A percentile compares a stretch with the other conserved stretches of the same genome.
These are phyloP conservation scores for Pseudogymnoascus sp. DNA, from an alignment of 2,329 filamentous ascomycete genomes.

Conservation along the genomic window DNA sequence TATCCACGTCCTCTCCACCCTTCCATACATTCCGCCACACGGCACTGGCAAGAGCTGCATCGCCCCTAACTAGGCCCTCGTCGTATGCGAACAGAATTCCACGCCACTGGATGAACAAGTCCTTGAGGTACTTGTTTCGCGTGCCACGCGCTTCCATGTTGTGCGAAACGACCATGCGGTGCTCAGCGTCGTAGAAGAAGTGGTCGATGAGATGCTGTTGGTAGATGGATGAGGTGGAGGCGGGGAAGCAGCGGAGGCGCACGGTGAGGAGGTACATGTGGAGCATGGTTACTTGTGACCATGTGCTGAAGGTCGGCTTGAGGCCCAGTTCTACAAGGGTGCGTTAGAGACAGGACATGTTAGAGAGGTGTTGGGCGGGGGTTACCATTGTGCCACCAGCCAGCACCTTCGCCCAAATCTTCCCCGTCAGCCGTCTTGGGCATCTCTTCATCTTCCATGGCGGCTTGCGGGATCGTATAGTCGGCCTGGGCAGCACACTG, in stretches of 20 bases:
- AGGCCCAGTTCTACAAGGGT: constrained; percentile 61
- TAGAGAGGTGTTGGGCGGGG: constrained; percentile 16
- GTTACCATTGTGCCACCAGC: constrained; percentile 78
- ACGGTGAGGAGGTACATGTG: constrained; percentile 90
- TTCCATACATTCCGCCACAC: constrained; percentile 94
- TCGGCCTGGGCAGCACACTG: constrained; percentile 64
- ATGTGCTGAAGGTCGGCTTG: constrained; percentile 82
- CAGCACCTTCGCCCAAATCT: constrained; percentile 67
- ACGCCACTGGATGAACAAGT: constrained; percentile 89
- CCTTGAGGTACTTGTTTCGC: constrained; percentile 66
- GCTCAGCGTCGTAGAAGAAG: constrained; percentile 85
- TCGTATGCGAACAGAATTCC: constrained; percentile 79
- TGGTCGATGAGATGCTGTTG: constrained; percentile 90
- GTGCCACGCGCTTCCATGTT: constrained; percentile 53
- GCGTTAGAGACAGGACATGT: constrained; percentile 1
- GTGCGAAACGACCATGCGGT: constrained; percentile 75
- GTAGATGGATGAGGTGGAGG: constrained; percentile 63
- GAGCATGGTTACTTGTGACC: constrained; percentile 92
- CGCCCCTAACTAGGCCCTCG: constrained; percentile 68
- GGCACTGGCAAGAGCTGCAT: constrained; percentile 70
- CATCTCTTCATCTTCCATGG: constrained; percentile 58
- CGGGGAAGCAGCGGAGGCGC: constrained; percentile 70
- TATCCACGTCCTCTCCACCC: constrained; percentile 55
- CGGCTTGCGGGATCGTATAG: constrained; percentile 65
- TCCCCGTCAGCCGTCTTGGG: constrained; percentile 69